These are phyloP conservation scores for Scheffersomyces titani DNA, from an alignment of 1,139 yeast genomes.

Conservation along the genomic window DNA sequence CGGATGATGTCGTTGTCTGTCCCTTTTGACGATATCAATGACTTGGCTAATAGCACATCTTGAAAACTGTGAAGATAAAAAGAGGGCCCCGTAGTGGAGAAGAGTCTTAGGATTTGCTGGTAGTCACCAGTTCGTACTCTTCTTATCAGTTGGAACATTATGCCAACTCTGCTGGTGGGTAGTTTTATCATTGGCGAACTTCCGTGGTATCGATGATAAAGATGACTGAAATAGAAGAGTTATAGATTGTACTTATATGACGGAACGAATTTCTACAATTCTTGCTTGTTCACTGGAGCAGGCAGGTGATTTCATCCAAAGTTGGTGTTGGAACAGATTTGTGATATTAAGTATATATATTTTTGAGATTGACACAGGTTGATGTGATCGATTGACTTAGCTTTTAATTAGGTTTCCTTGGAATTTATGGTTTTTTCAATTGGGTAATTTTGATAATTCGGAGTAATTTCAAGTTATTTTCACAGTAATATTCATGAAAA, in stretches of 20 bases:
- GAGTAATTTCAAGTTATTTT: too few species aligned
- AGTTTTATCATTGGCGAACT: not conserved
- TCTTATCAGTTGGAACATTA: not conserved
- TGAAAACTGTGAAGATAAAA: conserved; percentile 6
- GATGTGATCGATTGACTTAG: too few species aligned
- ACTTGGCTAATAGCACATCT: conserved; percentile 24
- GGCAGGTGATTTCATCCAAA: not conserved
- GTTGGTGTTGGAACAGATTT: too few species aligned
- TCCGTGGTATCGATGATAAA: not conserved
- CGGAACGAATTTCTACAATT: not conserved
- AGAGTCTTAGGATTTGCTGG: not conserved
- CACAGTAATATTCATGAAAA: too few species aligned
- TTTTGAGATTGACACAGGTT: too few species aligned
- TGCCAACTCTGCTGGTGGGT: not conserved
- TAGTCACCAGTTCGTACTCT: not conserved
- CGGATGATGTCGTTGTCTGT: conserved; percentile 35
- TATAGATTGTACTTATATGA: not conserved
- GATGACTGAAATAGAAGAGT: not conserved
- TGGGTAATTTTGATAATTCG: too few species aligned
- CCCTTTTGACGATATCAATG: conserved; percentile 20
- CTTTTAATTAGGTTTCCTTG: too few species aligned
- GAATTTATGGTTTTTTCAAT: too few species aligned
- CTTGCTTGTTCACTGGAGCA: not conserved
- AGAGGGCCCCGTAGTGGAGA: not conserved
- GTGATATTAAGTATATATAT: too few species aligned